Evolutionary conservation across 257 asterid species (phyloP), one percentile per base, ranked within the genome.

Genomic region (Sherardia arvensis): DNA sequence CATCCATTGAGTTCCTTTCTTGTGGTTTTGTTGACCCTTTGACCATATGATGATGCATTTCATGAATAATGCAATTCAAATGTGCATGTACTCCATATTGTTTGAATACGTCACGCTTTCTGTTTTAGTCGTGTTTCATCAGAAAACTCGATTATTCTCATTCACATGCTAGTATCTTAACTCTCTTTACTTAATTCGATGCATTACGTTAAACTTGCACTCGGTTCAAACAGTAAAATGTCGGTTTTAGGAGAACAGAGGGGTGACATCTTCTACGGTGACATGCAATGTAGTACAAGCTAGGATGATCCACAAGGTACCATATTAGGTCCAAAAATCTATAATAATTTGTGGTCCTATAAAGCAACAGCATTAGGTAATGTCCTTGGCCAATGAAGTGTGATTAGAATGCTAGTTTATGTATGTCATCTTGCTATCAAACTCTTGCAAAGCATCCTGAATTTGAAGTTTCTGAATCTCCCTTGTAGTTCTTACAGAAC

Each of bases 1-100:
- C 71, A 64, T 80, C 69, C 70, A 74, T 53, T 66, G 67, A 59
- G 33, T 74, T 55, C 76, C 76, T 76, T 73, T 78, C 67, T 69
- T 71, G 75, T 80, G 74, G 78, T 73, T 68, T 71, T 73, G 77
- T 82, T 77, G 87, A 82, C 85, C 87, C 70, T 71, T 76, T 59
- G 27, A 32, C 36, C 26, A n/a, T n/a, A 23, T 27, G 17, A 23
- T 27, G 17, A 22, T 20, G 15, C 28, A 53, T 43, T 43, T 15
- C 51, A 43, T 15, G 21, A 43, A 43, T 43, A 43, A 43, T 43
- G 51, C 51, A 43, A 43, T 43, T 43, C 21, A n/a, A 15, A 38
- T 38, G n/a, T 38, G 47, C 47, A 38, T 11, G n/a, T n/a, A 36
- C 45, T 36, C 45, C 45, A 8, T 10, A 10, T 12, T 17, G 2